Conservation (phyloP, 257 asterid genomes). For the Plantago major region DNA sequence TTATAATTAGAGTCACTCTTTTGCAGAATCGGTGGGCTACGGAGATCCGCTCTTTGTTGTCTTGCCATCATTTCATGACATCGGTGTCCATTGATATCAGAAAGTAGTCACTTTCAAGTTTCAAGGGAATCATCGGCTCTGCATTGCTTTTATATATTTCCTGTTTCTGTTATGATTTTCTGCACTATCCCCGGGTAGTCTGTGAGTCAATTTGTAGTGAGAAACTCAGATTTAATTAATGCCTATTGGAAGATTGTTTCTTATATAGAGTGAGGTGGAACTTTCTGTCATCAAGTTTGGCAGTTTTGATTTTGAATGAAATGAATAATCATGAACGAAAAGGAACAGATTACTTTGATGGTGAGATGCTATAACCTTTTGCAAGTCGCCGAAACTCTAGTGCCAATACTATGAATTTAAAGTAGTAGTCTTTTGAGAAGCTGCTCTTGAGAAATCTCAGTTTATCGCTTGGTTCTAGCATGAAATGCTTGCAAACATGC, state of each 20-base stretch:
- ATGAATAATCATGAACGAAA: too few species aligned
- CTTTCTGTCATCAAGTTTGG: background rate
- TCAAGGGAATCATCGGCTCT: background rate
- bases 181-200: background rate
- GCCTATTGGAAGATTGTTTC: background rate
- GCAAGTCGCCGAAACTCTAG: too few species aligned
- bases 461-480: too few species aligned
- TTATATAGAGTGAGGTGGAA: too few species aligned
- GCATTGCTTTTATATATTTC: slow-evolving; percentile 1
- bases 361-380: too few species aligned
- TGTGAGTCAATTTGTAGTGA: background rate
- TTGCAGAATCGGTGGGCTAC: slow-evolving; percentile 38
- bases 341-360: too few species aligned
- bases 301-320: background rate
- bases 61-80: slow-evolving; percentile 26
- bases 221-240: background rate
- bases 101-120: background rate
- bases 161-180: background rate
- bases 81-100: slow-evolving; percentile 1
- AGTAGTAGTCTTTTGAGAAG: too few species aligned
- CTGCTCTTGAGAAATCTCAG: too few species aligned
- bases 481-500: too few species aligned
- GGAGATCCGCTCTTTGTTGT: slow-evolving; percentile 52
- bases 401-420: too few species aligned
- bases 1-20: background rate